Evolutionary conservation across 495 filamentous ascomycete genomes (phyloP), one percentile per base, ranked within the genome.

Genomic region (Daldinia grandis): DNA sequence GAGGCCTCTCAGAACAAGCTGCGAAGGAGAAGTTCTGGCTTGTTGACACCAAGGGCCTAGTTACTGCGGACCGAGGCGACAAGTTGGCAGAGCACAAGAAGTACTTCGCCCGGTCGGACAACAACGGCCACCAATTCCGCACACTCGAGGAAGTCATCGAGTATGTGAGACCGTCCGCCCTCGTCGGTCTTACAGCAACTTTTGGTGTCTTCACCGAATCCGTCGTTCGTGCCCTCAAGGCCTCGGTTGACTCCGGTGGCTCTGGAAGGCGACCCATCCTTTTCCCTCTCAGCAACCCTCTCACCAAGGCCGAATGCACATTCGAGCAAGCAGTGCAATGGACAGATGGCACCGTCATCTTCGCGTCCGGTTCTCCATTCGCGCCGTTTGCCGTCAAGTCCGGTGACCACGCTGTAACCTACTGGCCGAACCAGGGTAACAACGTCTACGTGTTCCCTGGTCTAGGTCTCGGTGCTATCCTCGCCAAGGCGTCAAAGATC

Each of bases 381-480:
- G 87, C 90, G 19, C 84, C 88, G n/a, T 84, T 90, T 66, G 85
- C 87, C 53, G 88, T 87, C 47, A 85, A 86, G 78, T 83, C 86
- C 31, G 88, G 91, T 60, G 86, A 90, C 73, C 86, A 86, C 62
- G 85, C 87, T 56, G 84, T 88, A 62, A 90, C 88, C 50, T 89
- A 94, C 82, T 89, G 91, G 78, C 93, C 95, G 19, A 96, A 96
- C 80, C 95, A 99, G 84, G 95, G 91, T 58, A 87, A 87, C 85
- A 96, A 96, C 83, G 86, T 88, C 83, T 99, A 98, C 73, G 93
- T 99, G 53, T 99, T 99, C 89, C 95, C 95, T 3, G 95, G 95
- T 75, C 94, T 99, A 67, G 95, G 95, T 37, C 88, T 98, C 33
- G 95, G 94, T 63, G 93, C 95, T 66, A 97, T 99, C 75, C 90